Evolutionary conservation across 179 eudicot species (phyloP), one percentile per base, ranked within the genome.

Genomic region (Heliamphora pulchella): DNA sequence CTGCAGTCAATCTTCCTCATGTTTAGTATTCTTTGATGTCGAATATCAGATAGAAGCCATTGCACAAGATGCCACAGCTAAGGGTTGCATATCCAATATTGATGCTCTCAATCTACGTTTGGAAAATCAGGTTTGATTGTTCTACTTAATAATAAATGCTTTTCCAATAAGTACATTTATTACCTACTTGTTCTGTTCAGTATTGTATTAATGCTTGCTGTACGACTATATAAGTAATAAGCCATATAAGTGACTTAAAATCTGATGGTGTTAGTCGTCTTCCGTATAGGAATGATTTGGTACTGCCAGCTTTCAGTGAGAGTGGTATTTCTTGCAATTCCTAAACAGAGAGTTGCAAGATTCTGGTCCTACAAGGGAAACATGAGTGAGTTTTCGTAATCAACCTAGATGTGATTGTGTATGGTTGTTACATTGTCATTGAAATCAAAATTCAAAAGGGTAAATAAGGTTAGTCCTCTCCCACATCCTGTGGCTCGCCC

Each of bases 11-110:
- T 63, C 55, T 53, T 58, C n/a, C 18, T 48, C 77, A 44, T 57
- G 48, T 80, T 76, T 81, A 69, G 71, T 71, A 80, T 77, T 78
- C 76, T 46, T 61, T 65, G 65, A 44, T 85, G 68, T 78, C 57
- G 48, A 82, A 44, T 81, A 65, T 70, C 88, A 96, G 99, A 90
- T 96, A 80, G 99, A 96, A 85, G 93, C 96, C 58, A 91, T 96
- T 75, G 85, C 82, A 6, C 94, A 92, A 80, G 99, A 96, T 82
- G 85, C 82, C 71, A 79, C 88, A 74, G 96, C 89, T 58, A 87
- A 85, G 79, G 99, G 98, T 79, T 79, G 86, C 87, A 92, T 96
- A 80, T 85, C 85, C 73, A 90, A 85, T 77, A 88, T 90, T 75
- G 89, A 84, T 68, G 98, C 98, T 74, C 94, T 96, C 74, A 86